These are phyloP conservation scores for Coprinopsis sp. DNA, from an alignment of 768 basidiomycete genomes.

Conservation along the genomic window DNA sequence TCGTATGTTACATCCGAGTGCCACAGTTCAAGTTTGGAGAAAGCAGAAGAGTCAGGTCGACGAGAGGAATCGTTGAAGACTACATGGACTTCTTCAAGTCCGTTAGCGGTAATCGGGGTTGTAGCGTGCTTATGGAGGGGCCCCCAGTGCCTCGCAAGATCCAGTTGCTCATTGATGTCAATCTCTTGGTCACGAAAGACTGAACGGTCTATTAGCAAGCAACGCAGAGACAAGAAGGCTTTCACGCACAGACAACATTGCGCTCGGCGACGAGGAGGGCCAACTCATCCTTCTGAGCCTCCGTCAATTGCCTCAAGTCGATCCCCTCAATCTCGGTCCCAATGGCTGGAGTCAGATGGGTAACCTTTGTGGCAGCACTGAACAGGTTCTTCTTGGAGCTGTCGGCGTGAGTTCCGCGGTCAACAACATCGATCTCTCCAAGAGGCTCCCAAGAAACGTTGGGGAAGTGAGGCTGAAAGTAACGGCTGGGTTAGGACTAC, in stretches of 20 bases:
- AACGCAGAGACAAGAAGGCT: conserved; percentile 18
- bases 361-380: conserved; percentile 60
- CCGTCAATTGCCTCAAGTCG: conserved; percentile 64
- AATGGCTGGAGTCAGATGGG: conserved; percentile 64
- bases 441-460: conserved; percentile 62
- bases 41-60: conserved; percentile 59
- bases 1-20: conserved; percentile 85
- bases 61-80: conserved; percentile 66
- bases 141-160: conserved; percentile 68
- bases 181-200: conserved; percentile 77
- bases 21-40: conserved; percentile 74
- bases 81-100: conserved; percentile 73
- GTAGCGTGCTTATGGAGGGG: conserved; percentile 82
- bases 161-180: conserved; percentile 61
- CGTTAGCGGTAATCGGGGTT: conserved; percentile 69
- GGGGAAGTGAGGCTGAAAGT: conserved; percentile 57
- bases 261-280: conserved; percentile 72
- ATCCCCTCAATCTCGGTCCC: conserved; percentile 73
- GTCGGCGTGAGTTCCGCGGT: conserved; percentile 67
- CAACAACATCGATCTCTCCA: conserved; percentile 50
- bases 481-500: background rate
- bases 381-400: conserved; percentile 63
- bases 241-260: conserved; percentile 75
- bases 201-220: conserved; percentile 19
- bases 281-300: conserved; percentile 76